Percentiles rank a stretch among this genome's conserved stretches.
phyloP scores from a whole-genome alignment of 129 eudicot species.

The Artemisia annua region DNA sequence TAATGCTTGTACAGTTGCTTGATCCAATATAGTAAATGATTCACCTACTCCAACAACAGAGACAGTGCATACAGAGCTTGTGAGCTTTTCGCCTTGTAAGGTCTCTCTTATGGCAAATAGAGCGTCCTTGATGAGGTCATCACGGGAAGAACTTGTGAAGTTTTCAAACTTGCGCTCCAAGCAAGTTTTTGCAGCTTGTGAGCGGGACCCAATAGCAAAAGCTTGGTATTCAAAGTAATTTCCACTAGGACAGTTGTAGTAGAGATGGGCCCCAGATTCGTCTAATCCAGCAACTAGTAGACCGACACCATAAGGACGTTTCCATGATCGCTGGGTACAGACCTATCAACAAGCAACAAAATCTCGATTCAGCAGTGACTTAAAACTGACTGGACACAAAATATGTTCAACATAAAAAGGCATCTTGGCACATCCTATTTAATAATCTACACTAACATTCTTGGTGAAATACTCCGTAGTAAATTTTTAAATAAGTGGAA shows the following conservation, averaged over 20 bases:
- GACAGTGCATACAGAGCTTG: constrained; percentile 73
- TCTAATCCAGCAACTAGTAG: constrained; percentile 86
- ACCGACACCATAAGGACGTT: constrained; percentile 91
- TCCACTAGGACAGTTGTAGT: constrained; percentile 96
- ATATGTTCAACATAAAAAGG: too few relatives aligned
- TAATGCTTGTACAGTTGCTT: constrained; percentile 63
- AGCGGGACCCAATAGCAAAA: constrained; percentile 91
- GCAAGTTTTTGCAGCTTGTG: constrained; percentile 96
- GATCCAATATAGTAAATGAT: constrained; percentile 69
- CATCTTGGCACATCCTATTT: too few relatives aligned
- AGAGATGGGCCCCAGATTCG: constrained; percentile 95
- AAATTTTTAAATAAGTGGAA: too few relatives aligned
- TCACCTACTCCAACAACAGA: constrained; percentile 83
- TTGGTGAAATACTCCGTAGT: too few relatives aligned
- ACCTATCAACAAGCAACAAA: constrained; percentile 45
- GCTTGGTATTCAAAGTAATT: constrained; percentile 97
- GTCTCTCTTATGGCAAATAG: constrained; percentile 92
- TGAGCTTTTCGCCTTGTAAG: constrained; percentile 82
- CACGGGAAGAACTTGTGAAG: constrained; percentile 62
- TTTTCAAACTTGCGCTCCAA: constrained; percentile 81
- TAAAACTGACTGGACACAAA: too few relatives aligned
- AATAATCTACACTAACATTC: too few relatives aligned
- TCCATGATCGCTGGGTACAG: constrained; percentile 94
- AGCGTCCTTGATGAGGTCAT: constrained; percentile 81
- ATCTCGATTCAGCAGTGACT: too few relatives aligned